A percentile compares a stretch with the other conserved stretches of the same genome.
Evolutionary conservation across 306 rosid species (phyloP).

Genomic region (Astragalus membranaceus): DNA sequence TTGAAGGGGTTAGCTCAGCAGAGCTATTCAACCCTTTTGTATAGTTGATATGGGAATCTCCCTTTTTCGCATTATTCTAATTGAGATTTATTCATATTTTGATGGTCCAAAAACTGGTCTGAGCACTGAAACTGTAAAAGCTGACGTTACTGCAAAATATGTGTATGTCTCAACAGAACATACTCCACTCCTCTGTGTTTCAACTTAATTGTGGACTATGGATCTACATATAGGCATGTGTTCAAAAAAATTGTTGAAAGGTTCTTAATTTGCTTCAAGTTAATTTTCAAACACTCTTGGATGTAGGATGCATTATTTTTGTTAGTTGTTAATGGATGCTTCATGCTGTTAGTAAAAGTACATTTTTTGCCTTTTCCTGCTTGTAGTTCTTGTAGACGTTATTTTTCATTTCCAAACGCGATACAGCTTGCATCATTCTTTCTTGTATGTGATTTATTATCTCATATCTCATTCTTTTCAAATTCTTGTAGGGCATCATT

Average conservation of each 20-base stretch:
- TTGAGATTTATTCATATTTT: background rate
- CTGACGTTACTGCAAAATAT: background rate
- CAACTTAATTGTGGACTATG: background rate
- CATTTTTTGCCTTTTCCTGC: background rate
- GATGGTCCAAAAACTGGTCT: background rate
- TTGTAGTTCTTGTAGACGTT: background rate
- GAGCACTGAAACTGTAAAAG: background rate
- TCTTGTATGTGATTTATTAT: conserved; percentile 1
- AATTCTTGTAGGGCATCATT: conserved; percentile 66
- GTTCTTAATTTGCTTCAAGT: conserved; percentile 10
- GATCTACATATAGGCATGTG: background rate
- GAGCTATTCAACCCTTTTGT: background rate
- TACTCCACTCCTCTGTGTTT: background rate
- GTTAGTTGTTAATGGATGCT: conserved; percentile 6
- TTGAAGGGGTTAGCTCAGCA: background rate
- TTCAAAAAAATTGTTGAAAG: background rate
- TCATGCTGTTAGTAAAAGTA: background rate
- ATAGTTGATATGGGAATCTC: background rate
- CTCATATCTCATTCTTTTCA: conserved; percentile 27
- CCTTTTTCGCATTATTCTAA: background rate
- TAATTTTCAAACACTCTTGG: background rate
- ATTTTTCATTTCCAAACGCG: conserved; percentile 2
- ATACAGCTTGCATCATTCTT: conserved; percentile 3
- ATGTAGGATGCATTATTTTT: background rate
- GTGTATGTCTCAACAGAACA: background rate